Percentiles rank a stretch among this genome's conserved stretches.
Evolutionary conservation across 2,329 filamentous ascomycete species (phyloP).

Genomic region (Diaporthe ampelina): DNA sequence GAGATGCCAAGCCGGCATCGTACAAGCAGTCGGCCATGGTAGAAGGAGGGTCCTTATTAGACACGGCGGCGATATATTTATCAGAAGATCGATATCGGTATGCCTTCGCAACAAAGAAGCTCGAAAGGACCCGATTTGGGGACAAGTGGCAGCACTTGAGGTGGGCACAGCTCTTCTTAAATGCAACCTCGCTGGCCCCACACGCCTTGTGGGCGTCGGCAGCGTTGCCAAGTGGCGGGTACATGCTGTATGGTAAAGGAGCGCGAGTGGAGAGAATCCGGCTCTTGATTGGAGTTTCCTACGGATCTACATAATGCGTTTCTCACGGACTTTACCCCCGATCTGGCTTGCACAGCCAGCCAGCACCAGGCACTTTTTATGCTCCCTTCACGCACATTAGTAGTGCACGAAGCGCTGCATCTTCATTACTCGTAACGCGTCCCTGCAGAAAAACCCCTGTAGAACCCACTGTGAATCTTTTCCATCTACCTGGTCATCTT

Average conservation of each 20-base stretch:
- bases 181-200: background rate
- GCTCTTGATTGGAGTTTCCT: background rate
- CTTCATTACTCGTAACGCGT: too few relatives aligned
- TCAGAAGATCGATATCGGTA: background rate
- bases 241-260: background rate
- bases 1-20: conserved; percentile 1
- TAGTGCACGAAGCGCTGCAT: too few relatives aligned
- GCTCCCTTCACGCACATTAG: too few relatives aligned
- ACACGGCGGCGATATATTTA: background rate
- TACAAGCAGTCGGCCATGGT: background rate
- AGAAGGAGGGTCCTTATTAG: background rate
- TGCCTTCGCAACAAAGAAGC: background rate
- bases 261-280: conserved; percentile 2
- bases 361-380: too few relatives aligned
- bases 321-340: background rate
- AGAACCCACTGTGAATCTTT: too few relatives aligned
- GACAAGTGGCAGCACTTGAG: background rate
- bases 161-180: background rate
- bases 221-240: background rate
- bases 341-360: too few relatives aligned
- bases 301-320: background rate
- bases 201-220: background rate
- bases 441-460: too few relatives aligned
- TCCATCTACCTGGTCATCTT: too few relatives aligned
- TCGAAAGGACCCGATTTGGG: background rate